These are phyloP conservation scores for Ceratocystis diversiconidia DNA, from an alignment of 2,329 filamentous ascomycete species.

Conservation along the genomic window DNA sequence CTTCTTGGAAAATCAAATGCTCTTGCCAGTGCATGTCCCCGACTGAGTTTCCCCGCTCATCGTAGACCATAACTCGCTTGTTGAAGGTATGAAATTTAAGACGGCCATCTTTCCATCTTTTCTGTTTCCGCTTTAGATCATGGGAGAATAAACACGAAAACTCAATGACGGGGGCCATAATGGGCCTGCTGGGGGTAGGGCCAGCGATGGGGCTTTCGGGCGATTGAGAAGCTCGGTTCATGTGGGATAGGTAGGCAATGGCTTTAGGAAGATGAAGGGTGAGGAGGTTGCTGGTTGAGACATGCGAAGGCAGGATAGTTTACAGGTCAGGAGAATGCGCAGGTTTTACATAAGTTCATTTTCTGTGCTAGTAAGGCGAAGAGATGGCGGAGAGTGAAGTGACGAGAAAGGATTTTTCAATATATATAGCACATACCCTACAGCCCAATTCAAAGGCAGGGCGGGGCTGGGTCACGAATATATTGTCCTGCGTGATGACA, in stretches of 20 bases:
- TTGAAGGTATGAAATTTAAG: slow-evolving; percentile 86
- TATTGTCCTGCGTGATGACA: not conserved
- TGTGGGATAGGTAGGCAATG: not conserved
- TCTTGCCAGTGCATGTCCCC: slow-evolving; percentile 74
- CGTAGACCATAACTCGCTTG: slow-evolving; percentile 78
- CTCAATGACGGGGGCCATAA: slow-evolving; percentile 63
- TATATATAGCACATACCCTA: not conserved
- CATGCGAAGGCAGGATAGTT: not conserved
- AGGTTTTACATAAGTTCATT: not conserved
- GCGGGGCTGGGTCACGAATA: not conserved
- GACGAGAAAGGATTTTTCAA: not conserved
- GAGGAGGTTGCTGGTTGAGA: not conserved
- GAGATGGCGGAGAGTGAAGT: not conserved
- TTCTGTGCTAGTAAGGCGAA: not conserved
- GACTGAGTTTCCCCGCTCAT: slow-evolving; percentile 63
- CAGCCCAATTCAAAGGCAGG: not conserved
- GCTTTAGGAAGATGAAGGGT: not conserved
- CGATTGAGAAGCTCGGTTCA: slow-evolving; percentile 8
- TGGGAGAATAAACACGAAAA: slow-evolving; percentile 78
- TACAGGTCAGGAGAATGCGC: not conserved
- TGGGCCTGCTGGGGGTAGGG: slow-evolving; percentile 28
- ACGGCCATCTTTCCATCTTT: slow-evolving; percentile 85
- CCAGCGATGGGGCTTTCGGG: not conserved
- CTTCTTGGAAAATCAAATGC: slow-evolving; percentile 55
- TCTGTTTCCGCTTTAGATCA: slow-evolving; percentile 73